Evolutionary conservation across 352 stramenopile genomes (phyloP), one percentile per base, ranked within the genome.

Genomic region (Sclerospora graminicola): DNA sequence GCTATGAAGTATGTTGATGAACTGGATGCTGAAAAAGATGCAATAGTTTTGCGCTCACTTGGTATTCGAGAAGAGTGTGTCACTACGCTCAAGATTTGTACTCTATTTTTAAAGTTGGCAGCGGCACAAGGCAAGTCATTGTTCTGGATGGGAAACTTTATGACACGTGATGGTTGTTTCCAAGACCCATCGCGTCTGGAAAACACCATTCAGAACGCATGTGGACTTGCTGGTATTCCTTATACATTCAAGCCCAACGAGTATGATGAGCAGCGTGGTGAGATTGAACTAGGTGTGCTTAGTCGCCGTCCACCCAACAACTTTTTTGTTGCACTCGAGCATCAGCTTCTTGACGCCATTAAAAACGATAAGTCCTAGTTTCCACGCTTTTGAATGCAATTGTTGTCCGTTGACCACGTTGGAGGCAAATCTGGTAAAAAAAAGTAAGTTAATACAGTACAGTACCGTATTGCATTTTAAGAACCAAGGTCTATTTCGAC

Each of bases 31-130:
- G 66, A 75, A 2, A 53, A 46, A 13, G 77, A 87, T 20, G 75
- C 75, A 8, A 52, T 55, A 5, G 37, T 55, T 21, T 59, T 89
- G 18, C 74, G 72, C 15, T 39, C 47, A 4, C 52, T 87, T 5
- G 69, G 77, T 2, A 86, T 87, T 36, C 63, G 68, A 20, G 75
- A 89, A 32, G 75, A 87, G 37, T 89, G 75, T 36, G 54, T 89
- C 32, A 66, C 52, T 13, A 87, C 75, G 10, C 57, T 87, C 20
- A 79, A 75, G 55, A 85, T 89, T 41, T 86, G 74, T 35, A 79
- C 69, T n/a, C 43, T 83, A 27, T 72, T 89, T 32, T 54, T 87
- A 45, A 69, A 89, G 44, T 47, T 75, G 15, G 69, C 73, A 9
- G 74, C 57, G 4, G 45, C 36, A n/a, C 54, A 59, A 35, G 61